Percentiles rank a stretch among this genome's conserved stretches.
Evolutionary conservation across 2,329 filamentous ascomycete species (phyloP).

Genomic region (Geosmithia putterillii): DNA sequence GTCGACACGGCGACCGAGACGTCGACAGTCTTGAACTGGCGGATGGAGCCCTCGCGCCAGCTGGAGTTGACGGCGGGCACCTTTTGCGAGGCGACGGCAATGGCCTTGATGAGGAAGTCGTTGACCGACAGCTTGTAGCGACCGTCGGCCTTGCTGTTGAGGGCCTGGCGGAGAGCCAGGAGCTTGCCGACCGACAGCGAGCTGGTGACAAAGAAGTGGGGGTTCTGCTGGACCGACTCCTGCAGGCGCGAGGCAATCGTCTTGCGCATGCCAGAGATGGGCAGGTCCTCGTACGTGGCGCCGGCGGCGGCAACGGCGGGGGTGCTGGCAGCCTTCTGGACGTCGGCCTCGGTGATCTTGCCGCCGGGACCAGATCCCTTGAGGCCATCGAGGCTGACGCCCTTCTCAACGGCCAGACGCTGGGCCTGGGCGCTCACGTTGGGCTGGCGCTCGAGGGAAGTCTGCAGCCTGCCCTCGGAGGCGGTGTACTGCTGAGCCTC

Average conservation of each 20-base stretch:
- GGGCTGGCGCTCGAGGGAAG: conserved; percentile 71
- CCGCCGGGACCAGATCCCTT: conserved; percentile 83
- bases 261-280: conserved; percentile 91
- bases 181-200: conserved; percentile 89
- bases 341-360: conserved; percentile 81
- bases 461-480: conserved; percentile 66
- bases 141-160: conserved; percentile 80
- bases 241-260: conserved; percentile 85
- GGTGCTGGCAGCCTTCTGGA: conserved; percentile 69
- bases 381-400: conserved; percentile 61
- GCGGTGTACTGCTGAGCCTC: conserved; percentile 66
- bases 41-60: conserved; percentile 84
- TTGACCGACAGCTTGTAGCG: conserved; percentile 99
- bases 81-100: conserved; percentile 78
- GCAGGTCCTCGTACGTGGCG: conserved; percentile 70
- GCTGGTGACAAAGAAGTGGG: conserved; percentile 94
- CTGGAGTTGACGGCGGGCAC: conserved; percentile 92
- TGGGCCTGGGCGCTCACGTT: conserved; percentile 62
- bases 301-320: conserved; percentile 41
- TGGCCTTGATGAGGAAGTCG: conserved; percentile 98
- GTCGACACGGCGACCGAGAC: conserved; percentile 94
- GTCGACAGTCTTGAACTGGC: conserved; percentile 86
- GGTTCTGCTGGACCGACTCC: conserved; percentile 83
- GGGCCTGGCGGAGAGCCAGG: conserved; percentile 84
- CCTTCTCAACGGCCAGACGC: conserved; percentile 74